Evolutionary conservation across 352 stramenopile genomes (phyloP).

Genomic region (Globisporangium cylindrosporum): DNA sequence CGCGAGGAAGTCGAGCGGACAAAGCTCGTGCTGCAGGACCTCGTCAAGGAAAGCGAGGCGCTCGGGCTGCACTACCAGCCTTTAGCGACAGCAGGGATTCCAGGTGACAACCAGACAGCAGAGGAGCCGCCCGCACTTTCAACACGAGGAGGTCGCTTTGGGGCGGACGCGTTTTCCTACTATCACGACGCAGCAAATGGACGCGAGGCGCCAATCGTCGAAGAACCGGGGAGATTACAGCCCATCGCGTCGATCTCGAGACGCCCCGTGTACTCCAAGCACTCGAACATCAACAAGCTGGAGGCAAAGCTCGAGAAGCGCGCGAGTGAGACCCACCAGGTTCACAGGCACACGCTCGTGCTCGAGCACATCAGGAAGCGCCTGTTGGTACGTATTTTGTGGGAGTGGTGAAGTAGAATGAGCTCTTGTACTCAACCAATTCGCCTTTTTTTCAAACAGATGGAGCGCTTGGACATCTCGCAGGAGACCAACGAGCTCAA

Average conservation of each 20-base stretch:
- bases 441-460: constrained; percentile 6
- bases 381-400: constrained; percentile 31
- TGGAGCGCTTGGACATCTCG: constrained; percentile 45
- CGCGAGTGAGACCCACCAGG: constrained; percentile 52
- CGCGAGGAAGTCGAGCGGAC: constrained; percentile 61
- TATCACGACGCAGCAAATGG: neutral
- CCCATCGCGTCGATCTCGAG: constrained; percentile 73
- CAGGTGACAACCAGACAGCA: constrained; percentile 22
- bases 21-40: constrained; percentile 63
- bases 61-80: constrained; percentile 57
- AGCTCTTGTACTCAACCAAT: too few relatives aligned
- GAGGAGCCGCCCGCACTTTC: constrained; percentile 14
- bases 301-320: constrained; percentile 61
- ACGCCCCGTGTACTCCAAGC: constrained; percentile 79
- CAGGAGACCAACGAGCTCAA: constrained; percentile 71
- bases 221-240: constrained; percentile 58
- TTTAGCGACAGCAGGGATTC: neutral
- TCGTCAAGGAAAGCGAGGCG: constrained; percentile 75
- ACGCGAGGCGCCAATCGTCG: constrained; percentile 24
- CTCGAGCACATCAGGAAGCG: constrained; percentile 83
- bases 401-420: neutral
- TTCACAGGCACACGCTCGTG: constrained; percentile 61
- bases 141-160: neutral
- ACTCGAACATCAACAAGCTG: constrained; percentile 78
- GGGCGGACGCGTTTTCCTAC: neutral